phyloP scores from a whole-genome alignment of 768 basidiomycete species.

The Leccinum barrowsii region DNA sequence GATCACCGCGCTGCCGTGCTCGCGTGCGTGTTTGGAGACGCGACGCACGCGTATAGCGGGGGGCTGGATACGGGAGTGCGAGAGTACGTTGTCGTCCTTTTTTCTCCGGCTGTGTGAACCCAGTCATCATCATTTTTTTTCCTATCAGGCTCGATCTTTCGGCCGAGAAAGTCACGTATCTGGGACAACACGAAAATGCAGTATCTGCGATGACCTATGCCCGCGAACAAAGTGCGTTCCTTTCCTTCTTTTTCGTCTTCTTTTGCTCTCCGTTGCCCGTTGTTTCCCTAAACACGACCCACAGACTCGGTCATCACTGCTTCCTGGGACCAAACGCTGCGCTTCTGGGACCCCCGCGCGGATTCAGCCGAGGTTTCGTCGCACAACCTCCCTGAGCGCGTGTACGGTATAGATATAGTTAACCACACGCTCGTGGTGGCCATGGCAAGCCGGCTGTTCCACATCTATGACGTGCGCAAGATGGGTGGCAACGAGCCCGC shows the following conservation, averaged over 20 bases:
- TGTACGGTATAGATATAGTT: slow-evolving; percentile 80
- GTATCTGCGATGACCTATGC: slow-evolving; percentile 77
- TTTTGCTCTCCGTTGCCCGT: background rate
- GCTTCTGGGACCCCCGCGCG: slow-evolving; percentile 82
- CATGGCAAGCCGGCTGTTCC: slow-evolving; percentile 87
- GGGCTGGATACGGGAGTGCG: slow-evolving; percentile 82
- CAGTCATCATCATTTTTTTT: background rate
- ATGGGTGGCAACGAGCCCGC: slow-evolving; percentile 57
- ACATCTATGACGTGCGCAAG: slow-evolving; percentile 83
- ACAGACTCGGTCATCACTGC: slow-evolving; percentile 76
- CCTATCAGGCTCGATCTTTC: slow-evolving; percentile 61
- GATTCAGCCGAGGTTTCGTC: slow-evolving; percentile 52
- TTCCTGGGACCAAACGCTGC: slow-evolving; percentile 89
- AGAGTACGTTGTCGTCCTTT: slow-evolving; percentile 44
- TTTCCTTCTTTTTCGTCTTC: background rate
- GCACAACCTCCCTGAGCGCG: slow-evolving; percentile 72
- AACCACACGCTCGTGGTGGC: slow-evolving; percentile 83
- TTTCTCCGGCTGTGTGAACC: too few species aligned
- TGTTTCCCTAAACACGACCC: background rate
- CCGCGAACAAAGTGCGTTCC: slow-evolving; percentile 54
- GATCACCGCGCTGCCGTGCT: slow-evolving; percentile 88
- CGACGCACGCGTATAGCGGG: slow-evolving; percentile 72
- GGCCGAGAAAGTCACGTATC: slow-evolving; percentile 63
- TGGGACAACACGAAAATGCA: slow-evolving; percentile 80
- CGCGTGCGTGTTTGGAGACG: slow-evolving; percentile 71